Conservation (phyloP, 1,284 basidiomycete species). For the Sutorius eximius region DNA sequence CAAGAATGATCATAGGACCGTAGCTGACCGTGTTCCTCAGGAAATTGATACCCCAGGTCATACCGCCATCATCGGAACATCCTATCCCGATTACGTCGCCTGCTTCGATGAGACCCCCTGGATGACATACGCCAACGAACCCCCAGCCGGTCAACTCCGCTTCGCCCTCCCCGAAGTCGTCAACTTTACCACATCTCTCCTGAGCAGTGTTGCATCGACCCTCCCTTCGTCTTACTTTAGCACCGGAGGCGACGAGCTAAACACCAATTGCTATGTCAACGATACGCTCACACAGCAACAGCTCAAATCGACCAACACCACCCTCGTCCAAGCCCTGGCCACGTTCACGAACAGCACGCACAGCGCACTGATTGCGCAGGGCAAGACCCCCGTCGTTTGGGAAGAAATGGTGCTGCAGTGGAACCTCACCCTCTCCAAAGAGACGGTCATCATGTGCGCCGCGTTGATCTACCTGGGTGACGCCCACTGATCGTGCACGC, state of each 20-base stretch:
- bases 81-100: constrained; percentile 67
- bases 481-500: not conserved
- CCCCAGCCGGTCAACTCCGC: constrained; percentile 69
- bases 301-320: constrained; percentile 44
- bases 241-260: constrained; percentile 75
- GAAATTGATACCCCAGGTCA: constrained; percentile 77
- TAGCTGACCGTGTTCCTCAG: constrained; percentile 35
- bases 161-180: constrained; percentile 48
- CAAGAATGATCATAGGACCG: no score
- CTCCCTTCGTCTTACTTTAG: constrained; percentile 54
- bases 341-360: constrained; percentile 56
- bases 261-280: constrained; percentile 53
- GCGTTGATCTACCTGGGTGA: not conserved
- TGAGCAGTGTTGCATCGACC: constrained; percentile 42
- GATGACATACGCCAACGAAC: constrained; percentile 57
- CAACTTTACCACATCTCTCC: constrained; percentile 49
- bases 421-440: constrained; percentile 58
- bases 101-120: constrained; percentile 59
- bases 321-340: constrained; percentile 52
- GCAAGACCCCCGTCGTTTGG: constrained; percentile 73
- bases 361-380: constrained; percentile 40
- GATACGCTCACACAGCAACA: constrained; percentile 48
- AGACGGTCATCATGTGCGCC: constrained; percentile 50
- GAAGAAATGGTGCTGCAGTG: constrained; percentile 69
- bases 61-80: constrained; percentile 56